Percentiles rank a stretch among this genome's conserved stretches.
Conservation (phyloP, 2,329 filamentous ascomycete species). For the Diaporthe sp. region DNA sequence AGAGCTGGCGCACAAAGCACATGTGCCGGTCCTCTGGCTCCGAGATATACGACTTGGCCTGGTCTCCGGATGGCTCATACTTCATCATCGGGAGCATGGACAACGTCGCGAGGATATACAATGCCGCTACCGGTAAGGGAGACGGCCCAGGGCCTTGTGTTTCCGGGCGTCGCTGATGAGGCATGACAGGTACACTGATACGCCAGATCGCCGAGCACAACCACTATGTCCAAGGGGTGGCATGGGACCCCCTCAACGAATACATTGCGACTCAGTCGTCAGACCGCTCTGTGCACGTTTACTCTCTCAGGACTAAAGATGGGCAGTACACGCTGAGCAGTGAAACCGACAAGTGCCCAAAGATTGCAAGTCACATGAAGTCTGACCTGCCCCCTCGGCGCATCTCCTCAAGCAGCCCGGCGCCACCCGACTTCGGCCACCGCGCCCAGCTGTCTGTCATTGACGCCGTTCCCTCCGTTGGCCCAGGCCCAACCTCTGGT, state of each 20-base stretch:
- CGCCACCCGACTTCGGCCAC: conserved; percentile 84
- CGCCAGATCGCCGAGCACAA: conserved; percentile 97
- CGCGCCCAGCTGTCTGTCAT: conserved; percentile 75
- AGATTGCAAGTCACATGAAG: conserved; percentile 82
- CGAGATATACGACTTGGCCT: conserved; percentile 98
- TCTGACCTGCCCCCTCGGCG: conserved; percentile 94
- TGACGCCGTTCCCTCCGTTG: conserved; percentile 58
- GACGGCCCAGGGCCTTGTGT: background rate
- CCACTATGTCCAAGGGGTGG: conserved; percentile 97
- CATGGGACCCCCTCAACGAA: conserved; percentile 98
- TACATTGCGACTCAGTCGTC: conserved; percentile 98
- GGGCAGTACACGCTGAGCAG: conserved; percentile 86
- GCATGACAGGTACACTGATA: conserved; percentile 70
- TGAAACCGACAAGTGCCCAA: conserved; percentile 77
- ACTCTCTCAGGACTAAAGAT: conserved; percentile 95
- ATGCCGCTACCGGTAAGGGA: conserved; percentile 83
- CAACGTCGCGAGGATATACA: conserved; percentile 97
- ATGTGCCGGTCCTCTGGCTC: conserved; percentile 97
- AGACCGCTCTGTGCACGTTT: conserved; percentile 97
- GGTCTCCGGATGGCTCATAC: conserved; percentile 96
- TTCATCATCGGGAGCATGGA: conserved; percentile 99
- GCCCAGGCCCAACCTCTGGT: conserved; percentile 41
- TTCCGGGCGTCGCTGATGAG: background rate
- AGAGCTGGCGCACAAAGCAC: conserved; percentile 96
- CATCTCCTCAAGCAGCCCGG: conserved; percentile 92